phyloP scores from a whole-genome alignment of 306 rosid genomes.

The Pueraria montana region DNA sequence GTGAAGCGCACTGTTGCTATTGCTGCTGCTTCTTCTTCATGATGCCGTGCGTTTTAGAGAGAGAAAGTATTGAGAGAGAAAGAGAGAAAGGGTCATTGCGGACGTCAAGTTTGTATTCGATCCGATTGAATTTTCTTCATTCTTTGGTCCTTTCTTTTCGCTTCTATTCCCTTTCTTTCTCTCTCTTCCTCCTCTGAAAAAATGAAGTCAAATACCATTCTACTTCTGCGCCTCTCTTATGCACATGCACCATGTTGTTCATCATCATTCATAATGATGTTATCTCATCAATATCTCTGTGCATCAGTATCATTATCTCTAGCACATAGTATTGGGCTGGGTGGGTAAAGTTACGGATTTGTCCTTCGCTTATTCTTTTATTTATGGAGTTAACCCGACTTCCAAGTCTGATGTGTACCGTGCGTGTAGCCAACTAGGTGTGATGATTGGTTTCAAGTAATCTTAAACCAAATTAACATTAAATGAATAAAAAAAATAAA shows the following conservation, averaged over 20 bases:
- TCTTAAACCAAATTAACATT: not conserved
- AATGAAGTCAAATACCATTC: conserved; percentile 83
- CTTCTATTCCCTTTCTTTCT: conserved; percentile 45
- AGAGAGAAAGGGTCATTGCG: conserved; percentile 67
- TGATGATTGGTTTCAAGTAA: not conserved
- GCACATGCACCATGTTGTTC: conserved; percentile 45
- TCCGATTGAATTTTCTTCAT: conserved; percentile 82
- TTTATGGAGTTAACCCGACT: not conserved
- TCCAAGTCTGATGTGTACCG: too few relatives aligned
- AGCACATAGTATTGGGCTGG: not conserved
- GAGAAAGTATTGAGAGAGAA: conserved; percentile 36
- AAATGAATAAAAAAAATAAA: too few relatives aligned
- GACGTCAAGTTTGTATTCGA: conserved; percentile 96
- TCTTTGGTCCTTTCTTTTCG: conserved; percentile 54
- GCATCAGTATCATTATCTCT: not conserved
- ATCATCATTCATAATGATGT: conserved; percentile 30
- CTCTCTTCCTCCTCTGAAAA: conserved; percentile 7
- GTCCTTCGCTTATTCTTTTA: not conserved
- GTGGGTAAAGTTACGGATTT: not conserved
- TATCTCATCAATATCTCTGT: not conserved
- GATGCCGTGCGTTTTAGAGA: conserved; percentile 62
- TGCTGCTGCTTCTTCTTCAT: not conserved
- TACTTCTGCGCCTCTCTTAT: conserved; percentile 41
- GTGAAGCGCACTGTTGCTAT: conserved; percentile 40
- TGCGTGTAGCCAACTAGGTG: not conserved